Base-by-base conservation (phyloP, 257 asterid species). In the Ligustrum vulgare region DNA sequence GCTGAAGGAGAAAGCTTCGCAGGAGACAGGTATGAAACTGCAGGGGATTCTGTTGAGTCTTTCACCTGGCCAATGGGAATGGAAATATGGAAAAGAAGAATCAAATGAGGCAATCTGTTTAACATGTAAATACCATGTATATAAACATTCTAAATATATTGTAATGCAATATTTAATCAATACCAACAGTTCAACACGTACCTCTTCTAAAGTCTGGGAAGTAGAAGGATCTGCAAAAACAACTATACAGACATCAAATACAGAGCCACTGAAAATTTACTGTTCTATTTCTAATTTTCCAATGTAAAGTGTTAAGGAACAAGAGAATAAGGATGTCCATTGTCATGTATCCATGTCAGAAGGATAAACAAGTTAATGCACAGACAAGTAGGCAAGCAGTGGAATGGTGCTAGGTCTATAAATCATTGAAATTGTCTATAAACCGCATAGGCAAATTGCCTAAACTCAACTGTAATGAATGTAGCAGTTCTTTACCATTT, bases 1-100 rank as follows among this genome's bases (percentile, higher is more conserved):
- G 75, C 86, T n/a, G 96, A 88, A 43, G 96, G 91, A 66, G 94
- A 91, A 71, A 86, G 85, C 85, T 91, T 91, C 69, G 73, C 41
- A 2, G 94, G 96, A 77, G 93, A 86, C 45, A 87, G 85, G 72
- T 79, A 87, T 47, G 97, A 85, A 69, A 85, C 84, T 23, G 87
- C 77, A 13, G 86, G 84, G 2, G 92, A 86, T 67, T 49, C 92
- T 0, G 75, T 78, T 69, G 88, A 68, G 80, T 88, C 96, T 82
- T 88, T 89, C 67, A 80, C 90, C 98, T 93, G 81, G 35, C 65
- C 25, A 77, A 49, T 15, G n/a, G 33, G 8, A 60, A 60, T 22
- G 34, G 15, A 22, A 58, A 1, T 22, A 60, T 22, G 66, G 15
- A 22, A 58, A 23, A 23, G 34, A 60, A 22, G 66, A 60, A 47